Percentiles rank a stretch among this genome's conserved stretches.
phyloP scores from a whole-genome alignment of 495 filamentous ascomycete genomes.

The Hypoxylon perforatum region DNA sequence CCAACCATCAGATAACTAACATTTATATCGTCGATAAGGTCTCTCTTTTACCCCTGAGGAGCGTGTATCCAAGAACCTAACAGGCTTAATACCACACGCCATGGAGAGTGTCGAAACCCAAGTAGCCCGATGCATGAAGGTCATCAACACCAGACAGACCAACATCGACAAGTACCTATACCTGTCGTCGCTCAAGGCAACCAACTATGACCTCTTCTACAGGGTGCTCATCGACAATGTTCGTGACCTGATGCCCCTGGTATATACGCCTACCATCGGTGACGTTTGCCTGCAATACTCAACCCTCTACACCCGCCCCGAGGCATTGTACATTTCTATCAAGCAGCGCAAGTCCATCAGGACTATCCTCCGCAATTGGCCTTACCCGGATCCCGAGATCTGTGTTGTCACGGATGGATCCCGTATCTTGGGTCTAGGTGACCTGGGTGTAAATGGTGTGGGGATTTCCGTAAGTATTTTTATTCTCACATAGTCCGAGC shows the following conservation, averaged over 20 bases:
- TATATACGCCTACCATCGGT: conserved; percentile 97
- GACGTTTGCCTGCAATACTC: conserved; percentile 97
- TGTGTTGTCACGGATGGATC: conserved; percentile 97
- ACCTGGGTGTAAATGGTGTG: conserved; percentile 97
- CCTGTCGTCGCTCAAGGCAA: conserved; percentile 84
- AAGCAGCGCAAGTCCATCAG: conserved; percentile 86
- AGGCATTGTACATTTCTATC: conserved; percentile 93
- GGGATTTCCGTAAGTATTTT: conserved; percentile 86
- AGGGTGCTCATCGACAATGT: conserved; percentile 90
- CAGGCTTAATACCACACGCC: conserved; percentile 67
- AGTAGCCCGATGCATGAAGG: conserved; percentile 66
- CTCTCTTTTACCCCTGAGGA: conserved; percentile 67
- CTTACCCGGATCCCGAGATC: conserved; percentile 87
- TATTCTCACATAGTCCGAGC: conserved; percentile 5
- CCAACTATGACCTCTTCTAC: conserved; percentile 95
- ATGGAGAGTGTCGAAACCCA: conserved; percentile 65
- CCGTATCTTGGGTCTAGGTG: conserved; percentile 93
- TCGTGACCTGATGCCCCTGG: conserved; percentile 89
- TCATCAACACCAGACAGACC: conserved; percentile 79
- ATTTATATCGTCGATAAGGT: conserved; percentile 48
- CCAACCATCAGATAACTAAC: conserved; percentile 18
- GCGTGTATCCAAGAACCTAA: conserved; percentile 66
- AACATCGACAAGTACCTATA: conserved; percentile 95
- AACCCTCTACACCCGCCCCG: conserved; percentile 93
- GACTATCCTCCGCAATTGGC: conserved; percentile 90